phyloP scores from a whole-genome alignment of 2,329 filamentous ascomycete genomes.

The Alternaria triticimaculans region DNA sequence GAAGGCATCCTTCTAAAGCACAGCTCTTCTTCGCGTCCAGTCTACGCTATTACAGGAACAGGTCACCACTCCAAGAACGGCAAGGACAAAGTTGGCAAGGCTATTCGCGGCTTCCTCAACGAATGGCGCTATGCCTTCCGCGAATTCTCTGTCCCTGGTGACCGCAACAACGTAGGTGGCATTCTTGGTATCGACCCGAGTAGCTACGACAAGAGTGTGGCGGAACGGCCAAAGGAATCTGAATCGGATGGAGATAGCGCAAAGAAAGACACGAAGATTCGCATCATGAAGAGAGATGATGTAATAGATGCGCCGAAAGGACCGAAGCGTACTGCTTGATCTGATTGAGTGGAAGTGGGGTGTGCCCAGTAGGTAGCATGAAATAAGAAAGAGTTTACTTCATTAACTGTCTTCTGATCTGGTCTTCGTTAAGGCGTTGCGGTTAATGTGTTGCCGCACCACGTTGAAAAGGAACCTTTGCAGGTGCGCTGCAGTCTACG shows the following conservation, averaged over 20 bases:
- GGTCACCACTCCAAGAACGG: constrained; percentile 98
- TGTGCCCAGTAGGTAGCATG: constrained; percentile 32
- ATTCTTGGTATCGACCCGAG: constrained; percentile 69
- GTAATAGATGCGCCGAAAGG: constrained; percentile 46
- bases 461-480: background rate
- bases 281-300: constrained; percentile 49
- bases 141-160: constrained; percentile 96
- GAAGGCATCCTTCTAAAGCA: constrained; percentile 88
- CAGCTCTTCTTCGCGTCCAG: constrained; percentile 70
- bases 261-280: constrained; percentile 46
- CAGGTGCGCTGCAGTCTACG: background rate
- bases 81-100: constrained; percentile 97
- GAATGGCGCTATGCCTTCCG: constrained; percentile 96
- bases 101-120: constrained; percentile 86
- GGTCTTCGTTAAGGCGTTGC: background rate
- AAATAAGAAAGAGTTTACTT: constrained; percentile 37
- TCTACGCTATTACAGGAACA: constrained; percentile 96
- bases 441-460: background rate
- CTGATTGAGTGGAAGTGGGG: constrained; percentile 1
- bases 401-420: constrained; percentile 1
- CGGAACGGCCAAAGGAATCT: constrained; percentile 45
- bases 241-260: constrained; percentile 33
- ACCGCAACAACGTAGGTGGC: constrained; percentile 79
- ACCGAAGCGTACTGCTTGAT: constrained; percentile 40
- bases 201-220: constrained; percentile 60